Conservation (phyloP, 345 rosid genomes). For the Abelmoschus esculentus region DNA sequence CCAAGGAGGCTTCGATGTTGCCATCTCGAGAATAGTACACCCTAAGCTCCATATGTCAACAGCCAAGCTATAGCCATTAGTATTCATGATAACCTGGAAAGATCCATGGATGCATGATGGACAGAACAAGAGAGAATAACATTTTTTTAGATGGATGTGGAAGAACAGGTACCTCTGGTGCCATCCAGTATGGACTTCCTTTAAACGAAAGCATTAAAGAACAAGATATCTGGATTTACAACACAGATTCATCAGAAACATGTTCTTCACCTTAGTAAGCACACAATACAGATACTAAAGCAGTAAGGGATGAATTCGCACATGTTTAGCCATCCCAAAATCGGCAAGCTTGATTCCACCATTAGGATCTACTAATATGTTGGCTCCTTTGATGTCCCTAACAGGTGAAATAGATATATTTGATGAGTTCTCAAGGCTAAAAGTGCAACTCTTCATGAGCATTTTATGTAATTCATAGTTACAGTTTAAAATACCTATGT, state of each 20-base stretch:
- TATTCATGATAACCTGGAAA: conserved; percentile 78
- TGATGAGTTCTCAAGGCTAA: not conserved
- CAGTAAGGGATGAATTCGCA: conserved; percentile 24
- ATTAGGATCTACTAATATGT: conserved; percentile 82
- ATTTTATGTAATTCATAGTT: too few relatives aligned
- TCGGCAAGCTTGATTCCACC: conserved; percentile 93
- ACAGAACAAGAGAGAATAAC: too few relatives aligned
- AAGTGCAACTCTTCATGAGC: not conserved
- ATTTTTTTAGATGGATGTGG: not conserved
- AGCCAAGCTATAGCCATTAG: conserved; percentile 65
- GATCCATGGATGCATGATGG: not conserved
- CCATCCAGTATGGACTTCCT: conserved; percentile 99
- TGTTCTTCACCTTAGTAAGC: not conserved
- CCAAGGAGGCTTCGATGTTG: conserved; percentile 92
- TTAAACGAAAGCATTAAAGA: conserved; percentile 91
- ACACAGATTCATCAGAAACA: not conserved
- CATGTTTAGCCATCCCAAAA: conserved; percentile 98
- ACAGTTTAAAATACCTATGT: conserved; percentile 49
- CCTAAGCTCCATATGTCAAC: conserved; percentile 98
- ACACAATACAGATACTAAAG: not conserved
- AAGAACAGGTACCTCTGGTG: conserved; percentile 65
- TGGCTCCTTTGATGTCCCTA: conserved; percentile 96
- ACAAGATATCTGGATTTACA: conserved; percentile 45
- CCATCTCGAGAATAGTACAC: conserved; percentile 96
- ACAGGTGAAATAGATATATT: conserved; percentile 11